phyloP scores from a whole-genome alignment of 345 rosid genomes.

The Anastatica hierochuntica region DNA sequence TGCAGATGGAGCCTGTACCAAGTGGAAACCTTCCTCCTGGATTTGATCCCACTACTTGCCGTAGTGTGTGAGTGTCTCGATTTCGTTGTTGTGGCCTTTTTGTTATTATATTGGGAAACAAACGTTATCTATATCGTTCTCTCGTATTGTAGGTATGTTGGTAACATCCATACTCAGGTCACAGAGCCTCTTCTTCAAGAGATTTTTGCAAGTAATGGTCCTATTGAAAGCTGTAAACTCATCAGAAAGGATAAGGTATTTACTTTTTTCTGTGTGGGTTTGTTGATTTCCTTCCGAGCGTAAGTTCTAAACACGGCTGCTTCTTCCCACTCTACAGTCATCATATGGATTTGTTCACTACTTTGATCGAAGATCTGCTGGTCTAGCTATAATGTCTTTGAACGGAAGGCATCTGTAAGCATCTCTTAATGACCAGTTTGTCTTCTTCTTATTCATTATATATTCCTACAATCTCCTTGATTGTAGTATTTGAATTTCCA shows the following conservation, averaged over 20 bases:
- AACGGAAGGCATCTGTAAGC: slow-evolving; percentile 90
- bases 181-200: slow-evolving; percentile 90
- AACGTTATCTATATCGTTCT: too few species aligned
- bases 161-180: slow-evolving; percentile 79
- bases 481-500: slow-evolving; percentile 9
- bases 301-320: not conserved
- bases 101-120: too few species aligned
- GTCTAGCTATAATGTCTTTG: slow-evolving; percentile 60
- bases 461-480: not conserved
- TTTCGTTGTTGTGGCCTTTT: not conserved
- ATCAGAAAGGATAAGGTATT: slow-evolving; percentile 81
- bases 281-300: too few species aligned
- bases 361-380: slow-evolving; percentile 82
- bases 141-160: slow-evolving; percentile 69
- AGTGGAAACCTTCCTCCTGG: too few species aligned
- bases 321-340: slow-evolving; percentile 38
- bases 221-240: slow-evolving; percentile 85
- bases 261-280: too few species aligned
- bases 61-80: slow-evolving; percentile 89
- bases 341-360: slow-evolving; percentile 93
- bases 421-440: not conserved
- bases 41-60: slow-evolving; percentile 95
- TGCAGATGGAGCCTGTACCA: slow-evolving; percentile 93
- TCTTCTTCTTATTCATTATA: not conserved
- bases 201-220: slow-evolving; percentile 80